Evolutionary conservation across 2,329 filamentous ascomycete species (phyloP).

Genomic region (Hypoxylon sp.): DNA sequence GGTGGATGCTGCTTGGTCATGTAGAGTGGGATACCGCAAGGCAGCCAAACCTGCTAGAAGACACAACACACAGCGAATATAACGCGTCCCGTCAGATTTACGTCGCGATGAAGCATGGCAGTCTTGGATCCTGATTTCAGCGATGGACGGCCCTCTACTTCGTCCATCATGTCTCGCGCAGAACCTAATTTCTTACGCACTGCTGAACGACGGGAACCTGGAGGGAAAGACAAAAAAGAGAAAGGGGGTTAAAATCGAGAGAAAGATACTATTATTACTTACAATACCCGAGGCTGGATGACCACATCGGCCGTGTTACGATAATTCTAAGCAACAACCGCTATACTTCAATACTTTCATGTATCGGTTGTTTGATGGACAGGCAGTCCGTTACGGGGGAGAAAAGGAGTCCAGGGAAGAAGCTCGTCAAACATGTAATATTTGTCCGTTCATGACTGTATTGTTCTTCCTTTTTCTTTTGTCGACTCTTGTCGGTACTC

Average conservation of each 20-base stretch:
- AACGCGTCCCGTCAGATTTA: slow-evolving; percentile 44
- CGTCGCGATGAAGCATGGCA: slow-evolving; percentile 46
- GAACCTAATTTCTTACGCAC: slow-evolving; percentile 41
- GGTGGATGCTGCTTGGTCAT: slow-evolving; percentile 96
- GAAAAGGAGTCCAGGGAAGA: slow-evolving; percentile 52
- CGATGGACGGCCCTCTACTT: slow-evolving; percentile 38
- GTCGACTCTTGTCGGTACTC: slow-evolving; percentile 48
- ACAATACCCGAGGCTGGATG: slow-evolving; percentile 48
- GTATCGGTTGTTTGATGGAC: slow-evolving; percentile 46
- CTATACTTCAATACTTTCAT: slow-evolving; percentile 50
- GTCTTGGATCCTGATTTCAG: slow-evolving; percentile 47
- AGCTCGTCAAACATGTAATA: slow-evolving; percentile 66
- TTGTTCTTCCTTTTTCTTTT: slow-evolving; percentile 55
- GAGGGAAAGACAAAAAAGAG: slow-evolving; percentile 28
- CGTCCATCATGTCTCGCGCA: slow-evolving; percentile 37
- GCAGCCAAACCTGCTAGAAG: slow-evolving; percentile 31
- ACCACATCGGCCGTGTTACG: slow-evolving; percentile 49
- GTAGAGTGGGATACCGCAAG: slow-evolving; percentile 65
- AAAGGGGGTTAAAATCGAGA: slow-evolving; percentile 36
- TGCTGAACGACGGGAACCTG: slow-evolving; percentile 39
- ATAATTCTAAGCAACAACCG: slow-evolving; percentile 51
- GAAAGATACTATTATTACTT: slow-evolving; percentile 38
- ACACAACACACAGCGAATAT: slow-evolving; percentile 25
- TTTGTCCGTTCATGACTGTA: slow-evolving; percentile 60
- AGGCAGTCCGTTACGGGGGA: slow-evolving; percentile 45